phyloP scores from a whole-genome alignment of 768 basidiomycete species.

The Hypholoma sublateritium region DNA sequence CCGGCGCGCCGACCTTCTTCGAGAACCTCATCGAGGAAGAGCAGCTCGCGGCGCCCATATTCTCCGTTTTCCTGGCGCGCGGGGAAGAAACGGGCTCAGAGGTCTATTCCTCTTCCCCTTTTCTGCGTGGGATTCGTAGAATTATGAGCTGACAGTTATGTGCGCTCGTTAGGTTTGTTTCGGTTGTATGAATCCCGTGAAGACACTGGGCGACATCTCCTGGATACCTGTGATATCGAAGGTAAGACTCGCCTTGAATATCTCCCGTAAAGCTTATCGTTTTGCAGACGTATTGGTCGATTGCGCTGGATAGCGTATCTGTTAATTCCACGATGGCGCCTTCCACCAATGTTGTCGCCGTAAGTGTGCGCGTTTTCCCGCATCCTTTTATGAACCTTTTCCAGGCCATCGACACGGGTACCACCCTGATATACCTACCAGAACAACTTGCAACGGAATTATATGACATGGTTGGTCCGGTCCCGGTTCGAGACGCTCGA shows the following conservation, averaged over 20 bases:
- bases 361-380: slow-evolving; percentile 17
- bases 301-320: slow-evolving; percentile 45
- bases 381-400: background rate
- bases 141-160: background rate
- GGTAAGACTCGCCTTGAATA: slow-evolving; percentile 21
- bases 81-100: slow-evolving; percentile 42
- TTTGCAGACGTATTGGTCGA: slow-evolving; percentile 59
- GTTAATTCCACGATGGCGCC: slow-evolving; percentile 23
- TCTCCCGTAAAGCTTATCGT: background rate
- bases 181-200: slow-evolving; percentile 34
- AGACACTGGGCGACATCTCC: slow-evolving; percentile 23
- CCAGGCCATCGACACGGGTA: slow-evolving; percentile 70
- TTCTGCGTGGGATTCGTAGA: background rate
- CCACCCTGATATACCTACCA: slow-evolving; percentile 63
- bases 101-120: slow-evolving; percentile 23
- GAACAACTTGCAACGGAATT: slow-evolving; percentile 38
- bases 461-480: slow-evolving; percentile 39
- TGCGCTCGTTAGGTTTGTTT: slow-evolving; percentile 31
- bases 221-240: slow-evolving; percentile 21
- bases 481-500: background rate
- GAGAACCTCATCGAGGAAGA: slow-evolving; percentile 53
- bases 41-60: slow-evolving; percentile 44
- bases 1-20: slow-evolving; percentile 53
- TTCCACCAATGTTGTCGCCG: slow-evolving; percentile 34
- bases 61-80: slow-evolving; percentile 56